These are phyloP conservation scores for Candida pseudoviswanathii DNA, from an alignment of 1,139 yeast genomes.

Conservation along the genomic window DNA sequence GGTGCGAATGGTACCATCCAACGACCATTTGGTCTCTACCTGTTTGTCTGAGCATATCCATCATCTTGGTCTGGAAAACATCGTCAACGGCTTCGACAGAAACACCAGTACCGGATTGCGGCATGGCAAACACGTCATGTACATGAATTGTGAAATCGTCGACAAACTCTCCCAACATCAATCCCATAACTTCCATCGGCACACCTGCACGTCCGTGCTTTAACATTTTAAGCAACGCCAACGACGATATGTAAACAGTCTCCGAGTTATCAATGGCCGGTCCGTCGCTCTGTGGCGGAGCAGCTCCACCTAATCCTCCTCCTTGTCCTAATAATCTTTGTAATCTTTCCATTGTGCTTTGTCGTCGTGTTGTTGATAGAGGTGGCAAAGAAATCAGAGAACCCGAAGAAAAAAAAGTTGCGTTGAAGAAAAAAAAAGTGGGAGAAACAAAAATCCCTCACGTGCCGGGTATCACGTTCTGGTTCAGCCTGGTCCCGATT, in stretches of 20 bases:
- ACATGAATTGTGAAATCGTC: slow-evolving; percentile 98
- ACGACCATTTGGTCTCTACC: slow-evolving; percentile 99
- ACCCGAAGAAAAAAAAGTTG: not conserved
- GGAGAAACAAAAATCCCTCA: not conserved
- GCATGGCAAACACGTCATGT: slow-evolving; percentile 98
- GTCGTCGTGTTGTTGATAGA: slow-evolving; percentile 7
- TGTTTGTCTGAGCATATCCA: slow-evolving; percentile 98
- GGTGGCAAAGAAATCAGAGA: slow-evolving; percentile 2
- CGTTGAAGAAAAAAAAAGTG: not conserved
- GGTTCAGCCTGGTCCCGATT: not conserved
- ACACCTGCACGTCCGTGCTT: slow-evolving; percentile 99
- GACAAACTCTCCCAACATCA: slow-evolving; percentile 97
- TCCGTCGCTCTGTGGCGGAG: slow-evolving; percentile 60
- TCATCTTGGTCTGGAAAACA: slow-evolving; percentile 98
- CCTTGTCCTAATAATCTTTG: slow-evolving; percentile 70
- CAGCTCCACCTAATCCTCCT: slow-evolving; percentile 58
- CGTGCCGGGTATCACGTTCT: not conserved
- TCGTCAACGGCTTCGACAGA: slow-evolving; percentile 99
- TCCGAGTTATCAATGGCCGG: slow-evolving; percentile 94
- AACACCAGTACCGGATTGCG: slow-evolving; percentile 98
- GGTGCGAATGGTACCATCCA: slow-evolving; percentile 99
- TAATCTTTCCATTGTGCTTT: slow-evolving; percentile 62
- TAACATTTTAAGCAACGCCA: slow-evolving; percentile 93
- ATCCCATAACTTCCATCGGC: slow-evolving; percentile 99
- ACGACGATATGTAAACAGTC: slow-evolving; percentile 92